These are phyloP conservation scores for Amanita rimosa DNA, from an alignment of 768 basidiomycete genomes.

Conservation along the genomic window DNA sequence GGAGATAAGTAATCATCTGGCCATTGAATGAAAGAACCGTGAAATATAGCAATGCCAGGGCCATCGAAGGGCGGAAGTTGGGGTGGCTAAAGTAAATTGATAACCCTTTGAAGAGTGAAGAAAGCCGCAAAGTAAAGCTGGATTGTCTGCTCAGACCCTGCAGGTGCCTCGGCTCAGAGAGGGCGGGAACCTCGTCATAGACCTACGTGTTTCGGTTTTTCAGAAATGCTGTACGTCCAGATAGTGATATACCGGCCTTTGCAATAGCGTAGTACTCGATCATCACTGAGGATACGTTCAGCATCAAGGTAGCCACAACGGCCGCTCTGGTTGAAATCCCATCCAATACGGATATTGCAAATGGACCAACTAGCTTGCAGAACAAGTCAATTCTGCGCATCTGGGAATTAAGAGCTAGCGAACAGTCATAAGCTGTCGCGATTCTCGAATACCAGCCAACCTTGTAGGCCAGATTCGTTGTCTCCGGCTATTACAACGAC, in stretches of 20 bases:
- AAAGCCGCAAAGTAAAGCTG: not conserved
- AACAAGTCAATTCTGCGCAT: constrained; percentile 21
- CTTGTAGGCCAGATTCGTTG: constrained; percentile 3
- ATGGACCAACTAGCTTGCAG: constrained; percentile 16
- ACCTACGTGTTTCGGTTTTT: not conserved
- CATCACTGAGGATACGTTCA: constrained; percentile 12
- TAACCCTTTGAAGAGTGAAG: constrained; percentile 1
- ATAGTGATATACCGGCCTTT: constrained; percentile 9
- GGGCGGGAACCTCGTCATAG: constrained; percentile 4
- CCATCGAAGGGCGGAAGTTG: constrained; percentile 14
- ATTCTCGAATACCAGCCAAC: not conserved
- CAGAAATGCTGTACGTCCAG: not conserved
- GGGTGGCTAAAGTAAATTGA: constrained; percentile 12
- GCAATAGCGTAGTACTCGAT: constrained; percentile 17
- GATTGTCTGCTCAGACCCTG: not conserved
- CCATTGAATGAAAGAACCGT: constrained; percentile 18
- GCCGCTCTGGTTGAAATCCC: constrained; percentile 13
- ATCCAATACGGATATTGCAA: constrained; percentile 15
- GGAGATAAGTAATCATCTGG: constrained; percentile 18
- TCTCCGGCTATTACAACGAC: constrained; percentile 5
- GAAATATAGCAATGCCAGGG: constrained; percentile 17
- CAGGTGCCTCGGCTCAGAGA: not conserved
- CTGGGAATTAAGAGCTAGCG: constrained; percentile 14
- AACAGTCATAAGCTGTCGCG: not conserved
- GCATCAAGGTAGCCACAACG: constrained; percentile 9